Percentiles rank a stretch among this genome's conserved stretches.
Evolutionary conservation across 108 stramenopile species (phyloP).

Genomic region (Cyclotella kingstonii): DNA sequence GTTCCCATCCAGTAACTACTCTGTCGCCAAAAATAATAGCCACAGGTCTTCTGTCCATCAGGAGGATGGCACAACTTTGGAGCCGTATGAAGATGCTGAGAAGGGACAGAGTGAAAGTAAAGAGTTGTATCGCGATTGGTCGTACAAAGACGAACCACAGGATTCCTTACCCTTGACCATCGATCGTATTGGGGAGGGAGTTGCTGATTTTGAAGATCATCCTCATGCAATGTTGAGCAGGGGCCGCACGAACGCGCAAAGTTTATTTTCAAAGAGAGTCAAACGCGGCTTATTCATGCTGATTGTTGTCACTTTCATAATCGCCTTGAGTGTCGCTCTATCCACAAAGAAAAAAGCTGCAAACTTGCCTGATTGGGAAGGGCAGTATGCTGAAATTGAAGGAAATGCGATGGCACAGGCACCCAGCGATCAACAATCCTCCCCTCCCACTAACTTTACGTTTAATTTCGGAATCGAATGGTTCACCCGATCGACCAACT

Average conservation of each 20-base stretch:
- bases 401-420: neutral
- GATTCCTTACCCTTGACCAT: neutral
- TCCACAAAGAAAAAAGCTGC: constrained; percentile 3
- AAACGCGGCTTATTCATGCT: constrained; percentile 5
- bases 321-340: constrained; percentile 11
- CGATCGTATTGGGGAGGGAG: constrained; percentile 8
- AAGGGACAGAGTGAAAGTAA: neutral
- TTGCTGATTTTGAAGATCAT: neutral
- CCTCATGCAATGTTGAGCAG: neutral
- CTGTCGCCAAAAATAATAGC: neutral
- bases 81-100: neutral
- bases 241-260: neutral
- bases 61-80: neutral
- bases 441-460: neutral
- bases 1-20: neutral
- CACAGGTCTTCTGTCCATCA: neutral
- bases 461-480: neutral
- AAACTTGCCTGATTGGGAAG: constrained; percentile 11
- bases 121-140: constrained; percentile 1
- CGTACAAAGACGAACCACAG: no score
- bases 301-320: neutral
- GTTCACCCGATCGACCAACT: constrained; percentile 3
- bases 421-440: neutral
- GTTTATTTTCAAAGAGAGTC: constrained; percentile 13
- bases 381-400: neutral